Evolutionary conservation across 139 green algal species (phyloP).

Genomic region (Haematococcus lacustris): DNA sequence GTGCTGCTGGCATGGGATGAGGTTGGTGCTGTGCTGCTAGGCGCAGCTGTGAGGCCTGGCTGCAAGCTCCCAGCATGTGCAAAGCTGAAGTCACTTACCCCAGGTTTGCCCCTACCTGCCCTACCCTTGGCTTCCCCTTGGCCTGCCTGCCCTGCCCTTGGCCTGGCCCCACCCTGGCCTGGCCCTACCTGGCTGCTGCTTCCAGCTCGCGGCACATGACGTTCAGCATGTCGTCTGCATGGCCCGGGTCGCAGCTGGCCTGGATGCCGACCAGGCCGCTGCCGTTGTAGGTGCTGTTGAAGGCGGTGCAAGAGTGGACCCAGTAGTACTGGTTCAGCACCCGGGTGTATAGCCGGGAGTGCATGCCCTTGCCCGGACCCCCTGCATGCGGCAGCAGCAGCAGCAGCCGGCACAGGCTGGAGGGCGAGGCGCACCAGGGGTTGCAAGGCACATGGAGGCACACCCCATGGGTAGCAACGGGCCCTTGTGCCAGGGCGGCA

Average conservation of each 20-base stretch:
- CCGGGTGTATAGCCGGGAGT: constrained; percentile 81
- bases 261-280: constrained; percentile 82
- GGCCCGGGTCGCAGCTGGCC: constrained; percentile 27
- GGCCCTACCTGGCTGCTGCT: constrained; percentile 17
- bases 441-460: too few relatives aligned
- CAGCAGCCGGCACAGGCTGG: too few relatives aligned
- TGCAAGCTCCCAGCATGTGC: too few relatives aligned
- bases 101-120: neutral
- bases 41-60: too few relatives aligned
- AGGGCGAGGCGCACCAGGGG: too few relatives aligned
- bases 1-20: too few relatives aligned
- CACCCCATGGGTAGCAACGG: too few relatives aligned
- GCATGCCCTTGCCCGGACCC: constrained; percentile 45
- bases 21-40: too few relatives aligned
- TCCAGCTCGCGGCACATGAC: constrained; percentile 46
- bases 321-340: constrained; percentile 79
- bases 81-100: neutral
- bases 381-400: too few relatives aligned
- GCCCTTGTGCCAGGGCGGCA: too few relatives aligned
- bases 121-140: neutral
- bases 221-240: constrained; percentile 41
- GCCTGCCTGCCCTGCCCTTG: too few relatives aligned
- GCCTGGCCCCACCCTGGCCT: neutral
- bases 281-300: constrained; percentile 85
- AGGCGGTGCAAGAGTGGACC: constrained; percentile 58